A percentile compares a stretch with the other conserved stretches of the same genome.
phyloP scores from a whole-genome alignment of 257 asterid species.

The Lantana camara region DNA sequence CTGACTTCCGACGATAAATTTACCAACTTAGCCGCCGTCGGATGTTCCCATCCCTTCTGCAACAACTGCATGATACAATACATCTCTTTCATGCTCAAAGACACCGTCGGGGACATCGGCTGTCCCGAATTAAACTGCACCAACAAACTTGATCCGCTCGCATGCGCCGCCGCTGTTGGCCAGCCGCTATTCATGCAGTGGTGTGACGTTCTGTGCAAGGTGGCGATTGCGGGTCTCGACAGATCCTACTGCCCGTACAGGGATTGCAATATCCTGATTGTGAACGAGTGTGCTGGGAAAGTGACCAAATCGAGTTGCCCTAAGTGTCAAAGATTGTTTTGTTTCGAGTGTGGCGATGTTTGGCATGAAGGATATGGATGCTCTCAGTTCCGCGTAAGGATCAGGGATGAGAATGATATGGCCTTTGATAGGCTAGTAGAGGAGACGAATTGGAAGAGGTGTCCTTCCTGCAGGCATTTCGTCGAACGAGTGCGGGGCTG shows the following conservation, averaged over 20 bases:
- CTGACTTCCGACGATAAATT: slow-evolving; percentile 15
- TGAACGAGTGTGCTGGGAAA: slow-evolving; percentile 71
- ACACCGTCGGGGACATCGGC: slow-evolving; percentile 43
- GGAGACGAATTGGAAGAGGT: slow-evolving; percentile 62
- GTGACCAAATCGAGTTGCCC: slow-evolving; percentile 58
- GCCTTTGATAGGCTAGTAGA: slow-evolving; percentile 61
- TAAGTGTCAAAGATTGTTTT: slow-evolving; percentile 49
- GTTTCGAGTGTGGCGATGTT: slow-evolving; percentile 54
- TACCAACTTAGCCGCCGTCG: slow-evolving; percentile 10
- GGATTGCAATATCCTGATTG: slow-evolving; percentile 52
- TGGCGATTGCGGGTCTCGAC: slow-evolving; percentile 37
- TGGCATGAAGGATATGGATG: slow-evolving; percentile 69
- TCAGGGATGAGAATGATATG: no score
- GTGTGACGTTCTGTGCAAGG: slow-evolving; percentile 70
- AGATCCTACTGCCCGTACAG: slow-evolving; percentile 60
- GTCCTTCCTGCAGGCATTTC: slow-evolving; percentile 70
- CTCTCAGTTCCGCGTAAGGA: slow-evolving; percentile 53
- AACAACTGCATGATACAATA: slow-evolving; percentile 61
- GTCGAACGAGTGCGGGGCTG: slow-evolving; percentile 64
- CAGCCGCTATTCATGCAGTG: slow-evolving; percentile 53
- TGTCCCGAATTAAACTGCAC: slow-evolving; percentile 66
- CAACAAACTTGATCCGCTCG: slow-evolving; percentile 53
- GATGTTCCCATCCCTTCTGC: slow-evolving; percentile 65
- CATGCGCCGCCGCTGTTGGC: slow-evolving; percentile 44
- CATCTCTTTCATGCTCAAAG: slow-evolving; percentile 61